These are phyloP conservation scores for Trametes gibbosa DNA, from an alignment of 768 basidiomycete genomes.

Conservation along the genomic window DNA sequence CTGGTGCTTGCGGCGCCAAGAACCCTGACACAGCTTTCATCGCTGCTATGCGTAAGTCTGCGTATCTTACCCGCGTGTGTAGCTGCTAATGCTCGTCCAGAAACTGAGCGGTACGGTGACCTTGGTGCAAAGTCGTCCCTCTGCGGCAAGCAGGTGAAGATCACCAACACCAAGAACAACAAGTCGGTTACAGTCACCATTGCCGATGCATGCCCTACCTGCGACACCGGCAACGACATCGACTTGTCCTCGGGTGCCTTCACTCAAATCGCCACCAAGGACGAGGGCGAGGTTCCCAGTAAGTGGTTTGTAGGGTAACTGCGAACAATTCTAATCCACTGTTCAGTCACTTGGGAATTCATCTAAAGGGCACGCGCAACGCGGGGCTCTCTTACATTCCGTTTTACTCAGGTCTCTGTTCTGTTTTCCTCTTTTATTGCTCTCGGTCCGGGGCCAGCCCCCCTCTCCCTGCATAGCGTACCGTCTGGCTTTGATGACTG, in stretches of 20 bases:
- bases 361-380: conserved; percentile 10
- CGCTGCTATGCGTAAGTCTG: conserved; percentile 57
- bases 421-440: neutral
- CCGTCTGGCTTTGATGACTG: conserved; percentile 21
- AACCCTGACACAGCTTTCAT: conserved; percentile 57
- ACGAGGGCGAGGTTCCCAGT: conserved; percentile 59
- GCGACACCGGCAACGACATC: conserved; percentile 62
- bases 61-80: neutral
- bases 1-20: conserved; percentile 76
- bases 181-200: conserved; percentile 62
- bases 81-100: neutral
- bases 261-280: conserved; percentile 45
- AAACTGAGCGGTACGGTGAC: conserved; percentile 55
- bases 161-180: conserved; percentile 60
- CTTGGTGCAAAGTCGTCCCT: conserved; percentile 43
- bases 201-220: conserved; percentile 71
- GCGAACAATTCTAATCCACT: neutral
- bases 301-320: conserved; percentile 27
- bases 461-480: conserved; percentile 10
- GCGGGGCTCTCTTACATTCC: neutral
- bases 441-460: conserved; percentile 13
- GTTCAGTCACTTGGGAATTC: conserved; percentile 32
- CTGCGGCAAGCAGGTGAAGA: conserved; percentile 64
- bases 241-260: conserved; percentile 75
- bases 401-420: neutral